Conservation (phyloP, 1,139 yeast species). For the Zygosaccharomyces sapae region DNA sequence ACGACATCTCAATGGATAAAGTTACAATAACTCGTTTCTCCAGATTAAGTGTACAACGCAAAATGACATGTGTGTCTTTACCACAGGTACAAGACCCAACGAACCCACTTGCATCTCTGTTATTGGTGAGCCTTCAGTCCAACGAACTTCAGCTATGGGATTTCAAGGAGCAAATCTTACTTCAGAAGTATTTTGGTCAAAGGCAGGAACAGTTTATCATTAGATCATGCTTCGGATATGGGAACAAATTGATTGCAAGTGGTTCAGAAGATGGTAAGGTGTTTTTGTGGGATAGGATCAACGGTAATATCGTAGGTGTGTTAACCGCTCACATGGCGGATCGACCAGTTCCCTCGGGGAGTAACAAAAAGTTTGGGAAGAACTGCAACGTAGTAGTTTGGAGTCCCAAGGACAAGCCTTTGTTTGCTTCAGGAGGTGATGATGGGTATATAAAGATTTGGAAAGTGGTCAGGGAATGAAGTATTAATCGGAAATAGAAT, state of each 20-base stretch:
- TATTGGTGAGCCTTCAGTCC: slow-evolving; percentile 65
- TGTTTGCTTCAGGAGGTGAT: slow-evolving; percentile 84
- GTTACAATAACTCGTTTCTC: slow-evolving; percentile 22
- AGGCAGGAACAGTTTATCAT: slow-evolving; percentile 66
- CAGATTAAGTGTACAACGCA: slow-evolving; percentile 38
- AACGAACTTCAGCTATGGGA: slow-evolving; percentile 84
- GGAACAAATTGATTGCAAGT: slow-evolving; percentile 67
- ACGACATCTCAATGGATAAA: slow-evolving; percentile 12
- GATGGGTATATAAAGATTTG: slow-evolving; percentile 66
- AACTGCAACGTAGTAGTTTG: slow-evolving; percentile 55
- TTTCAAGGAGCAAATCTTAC: slow-evolving; percentile 45
- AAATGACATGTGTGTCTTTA: slow-evolving; percentile 47
- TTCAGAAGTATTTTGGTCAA: slow-evolving; percentile 67
- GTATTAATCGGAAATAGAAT: background rate
- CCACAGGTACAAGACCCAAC: slow-evolving; percentile 30
- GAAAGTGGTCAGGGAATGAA: slow-evolving; percentile 43
- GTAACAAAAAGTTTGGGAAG: slow-evolving; percentile 25
- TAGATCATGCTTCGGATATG: slow-evolving; percentile 72
- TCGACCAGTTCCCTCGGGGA: slow-evolving; percentile 15
- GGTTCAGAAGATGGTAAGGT: slow-evolving; percentile 83
- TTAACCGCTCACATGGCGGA: slow-evolving; percentile 53
- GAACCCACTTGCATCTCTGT: slow-evolving; percentile 31
- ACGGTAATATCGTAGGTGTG: slow-evolving; percentile 64
- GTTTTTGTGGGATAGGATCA: slow-evolving; percentile 74
- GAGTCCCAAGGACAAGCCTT: slow-evolving; percentile 51